Evolutionary conservation across 805 yeast genomes (phyloP), one percentile per base, ranked within the genome.

Genomic region (Candida corydali): DNA sequence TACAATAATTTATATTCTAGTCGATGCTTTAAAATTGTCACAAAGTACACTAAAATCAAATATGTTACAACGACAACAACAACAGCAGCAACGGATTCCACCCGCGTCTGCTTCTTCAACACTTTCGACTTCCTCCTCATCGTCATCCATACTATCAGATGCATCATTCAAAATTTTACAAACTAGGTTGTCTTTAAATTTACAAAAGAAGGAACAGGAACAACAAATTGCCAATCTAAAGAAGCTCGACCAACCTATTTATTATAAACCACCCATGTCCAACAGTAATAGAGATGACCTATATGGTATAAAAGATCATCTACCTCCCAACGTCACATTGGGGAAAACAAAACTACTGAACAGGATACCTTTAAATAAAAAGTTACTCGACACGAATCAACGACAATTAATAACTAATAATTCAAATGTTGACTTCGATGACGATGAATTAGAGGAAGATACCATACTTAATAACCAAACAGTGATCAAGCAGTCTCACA

Each of bases 191-290:
- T 24, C 43, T n/a, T 14, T 32, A 19, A 37, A 39, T 11, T 10
- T 29, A 8, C 7, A n/a, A 16, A 24, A 26, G 8, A 19, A 29
- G 25, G 34, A 30, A 29, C 17, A 28, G 18, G 27, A 29, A 15
- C 11, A 23, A 12, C 27, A 36, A n/a, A 17, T 33, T 12, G 36
- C 26, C 12, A 29, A 20, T 15, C 15, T 34, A 10, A 34, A 20
- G 18, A 35, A 37, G 16, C 17, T 35, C 17, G 39, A 37, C 23
- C 22, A 11, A 5, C 56, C 65, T 2, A 50, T 59, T 11, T 62
- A 60, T 41, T 61, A 60, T 34, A 46, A 43, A 32, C 65, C 65
- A 1, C 63, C 66, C 14, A 39, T 57, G 2, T 46, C 61, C 15
- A 42, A 38, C 10, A 47, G 41, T 17, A 3, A 6, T 4, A 34